A percentile compares a stretch with the other conserved stretches of the same genome.
phyloP scores from a whole-genome alignment of 2,329 filamentous ascomycete genomes.

The Drechslerella dactyloides region DNA sequence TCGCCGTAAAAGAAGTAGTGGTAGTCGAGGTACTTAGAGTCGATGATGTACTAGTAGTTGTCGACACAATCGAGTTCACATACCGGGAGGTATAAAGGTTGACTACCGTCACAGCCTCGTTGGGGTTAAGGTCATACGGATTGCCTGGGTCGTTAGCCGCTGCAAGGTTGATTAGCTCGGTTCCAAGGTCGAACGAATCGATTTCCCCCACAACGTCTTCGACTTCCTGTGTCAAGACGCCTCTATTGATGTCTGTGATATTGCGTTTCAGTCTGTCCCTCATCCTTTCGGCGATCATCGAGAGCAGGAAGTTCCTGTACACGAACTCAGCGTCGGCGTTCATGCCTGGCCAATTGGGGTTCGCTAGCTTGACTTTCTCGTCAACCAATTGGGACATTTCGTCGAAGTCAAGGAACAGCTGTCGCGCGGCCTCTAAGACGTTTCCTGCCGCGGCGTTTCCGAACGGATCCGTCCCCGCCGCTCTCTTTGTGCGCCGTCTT shows the following conservation, averaged over 20 bases:
- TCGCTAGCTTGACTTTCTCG: constrained; percentile 37
- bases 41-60: constrained; percentile 11
- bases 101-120: constrained; percentile 21
- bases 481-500: constrained; percentile 15
- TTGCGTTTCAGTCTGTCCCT: constrained; percentile 31
- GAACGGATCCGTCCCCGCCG: constrained; percentile 19
- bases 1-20: constrained; percentile 15
- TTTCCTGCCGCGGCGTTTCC: constrained; percentile 23
- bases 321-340: constrained; percentile 38
- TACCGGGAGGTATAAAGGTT: constrained; percentile 29
- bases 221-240: constrained; percentile 28
- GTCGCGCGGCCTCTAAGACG: constrained; percentile 18
- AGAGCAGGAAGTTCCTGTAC: constrained; percentile 35
- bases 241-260: constrained; percentile 31
- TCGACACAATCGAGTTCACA: constrained; percentile 23
- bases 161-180: constrained; percentile 32
- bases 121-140: constrained; percentile 34
- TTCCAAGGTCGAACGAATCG: constrained; percentile 24
- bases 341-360: constrained; percentile 44
- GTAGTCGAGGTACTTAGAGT: constrained; percentile 10
- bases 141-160: constrained; percentile 35
- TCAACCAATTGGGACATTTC: constrained; percentile 17
- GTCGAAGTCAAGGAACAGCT: constrained; percentile 34
- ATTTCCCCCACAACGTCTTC: constrained; percentile 32
- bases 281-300: constrained; percentile 34